Base-by-base conservation (phyloP, 2,329 filamentous ascomycete genomes). In the Apiospora marii region DNA sequence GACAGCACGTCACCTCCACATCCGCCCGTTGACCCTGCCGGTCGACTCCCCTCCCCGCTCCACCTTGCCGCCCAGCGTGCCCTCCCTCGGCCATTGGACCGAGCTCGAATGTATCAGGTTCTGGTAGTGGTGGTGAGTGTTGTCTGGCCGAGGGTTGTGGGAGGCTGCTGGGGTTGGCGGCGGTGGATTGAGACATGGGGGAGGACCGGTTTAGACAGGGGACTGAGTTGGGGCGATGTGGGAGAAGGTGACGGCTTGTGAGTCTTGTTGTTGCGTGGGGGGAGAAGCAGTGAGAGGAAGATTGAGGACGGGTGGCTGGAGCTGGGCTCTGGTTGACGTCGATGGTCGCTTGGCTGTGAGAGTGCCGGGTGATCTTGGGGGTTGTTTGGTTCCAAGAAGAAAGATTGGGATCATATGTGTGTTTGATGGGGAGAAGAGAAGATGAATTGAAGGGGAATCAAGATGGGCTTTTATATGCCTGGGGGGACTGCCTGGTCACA, bases 171-270 rank as follows among this genome's bases (percentile, higher is more conserved):
- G 49, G 24, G 49, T 4, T 27, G 49, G 49, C 49, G 49, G 2
- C 49, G 49, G 8, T n/a, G n/a, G 12, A 53, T 53, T 53, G 49
- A 53, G n/a, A 13, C 49, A 27, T 53, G 37, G 3, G 14, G 49
- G 49, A 53, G 49, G 49, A 53, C 49, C 49, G 49, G 49, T 53
- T 48, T 5, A 48, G 46, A 48, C 49, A 53, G 49, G 49, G n/a
- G 24, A 37, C 5, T 37, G 10, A 37, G 37, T 37, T 37, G 49
- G 49, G 10, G n/a, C 16, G 49, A 4, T 27, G 12, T 14, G n/a
- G n/a, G 24, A 5, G 49, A 27, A 27, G 49, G 4, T 53, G 49
- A 3, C 10, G 7, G 13, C 4, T 27, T 4, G 49, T 13, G 12
- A 27, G n/a, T 2, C 10, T 30, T 24, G n/a, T 27, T 0, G 49